Percentiles rank a stretch among this genome's conserved stretches.
phyloP scores from a whole-genome alignment of 2,329 filamentous ascomycete genomes.

The Nannizziopsis barbatae region DNA sequence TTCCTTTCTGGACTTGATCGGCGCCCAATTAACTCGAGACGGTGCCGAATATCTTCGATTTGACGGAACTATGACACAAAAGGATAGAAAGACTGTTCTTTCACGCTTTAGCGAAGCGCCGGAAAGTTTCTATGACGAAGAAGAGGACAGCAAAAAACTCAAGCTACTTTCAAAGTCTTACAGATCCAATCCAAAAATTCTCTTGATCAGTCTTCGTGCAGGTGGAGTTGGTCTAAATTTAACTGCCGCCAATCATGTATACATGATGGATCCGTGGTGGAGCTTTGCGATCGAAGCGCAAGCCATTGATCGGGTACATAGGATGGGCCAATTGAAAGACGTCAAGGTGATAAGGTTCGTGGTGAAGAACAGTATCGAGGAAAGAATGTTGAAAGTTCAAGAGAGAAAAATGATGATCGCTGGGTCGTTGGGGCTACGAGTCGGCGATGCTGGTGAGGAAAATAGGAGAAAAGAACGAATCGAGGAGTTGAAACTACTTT shows the following conservation, averaged over 20 bases:
- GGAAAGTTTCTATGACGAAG: constrained; percentile 27
- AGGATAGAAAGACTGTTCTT: constrained; percentile 67
- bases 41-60: constrained; percentile 75
- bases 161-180: constrained; percentile 13
- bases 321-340: constrained; percentile 83
- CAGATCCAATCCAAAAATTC: constrained; percentile 37
- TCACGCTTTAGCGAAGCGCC: constrained; percentile 52
- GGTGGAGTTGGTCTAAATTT: constrained; percentile 91
- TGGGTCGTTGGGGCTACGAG: constrained; percentile 91
- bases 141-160: constrained; percentile 19
- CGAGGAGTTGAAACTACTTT: constrained; percentile 84
- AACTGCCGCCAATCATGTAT: constrained; percentile 78
- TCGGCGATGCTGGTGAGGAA: constrained; percentile 77
- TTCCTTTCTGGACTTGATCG: constrained; percentile 84
- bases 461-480: constrained; percentile 83
- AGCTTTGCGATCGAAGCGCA: constrained; percentile 93
- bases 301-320: constrained; percentile 92
- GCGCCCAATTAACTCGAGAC: constrained; percentile 60
- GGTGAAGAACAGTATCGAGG: constrained; percentile 81
- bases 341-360: constrained; percentile 84
- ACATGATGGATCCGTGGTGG: constrained; percentile 99
- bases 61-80: constrained; percentile 82
- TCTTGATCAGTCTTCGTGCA: constrained; percentile 75
- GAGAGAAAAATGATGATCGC: constrained; percentile 82
- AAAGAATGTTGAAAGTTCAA: constrained; percentile 86